Evolutionary conservation across 345 rosid species (phyloP).

Genomic region (Linum usitatissimum): DNA sequence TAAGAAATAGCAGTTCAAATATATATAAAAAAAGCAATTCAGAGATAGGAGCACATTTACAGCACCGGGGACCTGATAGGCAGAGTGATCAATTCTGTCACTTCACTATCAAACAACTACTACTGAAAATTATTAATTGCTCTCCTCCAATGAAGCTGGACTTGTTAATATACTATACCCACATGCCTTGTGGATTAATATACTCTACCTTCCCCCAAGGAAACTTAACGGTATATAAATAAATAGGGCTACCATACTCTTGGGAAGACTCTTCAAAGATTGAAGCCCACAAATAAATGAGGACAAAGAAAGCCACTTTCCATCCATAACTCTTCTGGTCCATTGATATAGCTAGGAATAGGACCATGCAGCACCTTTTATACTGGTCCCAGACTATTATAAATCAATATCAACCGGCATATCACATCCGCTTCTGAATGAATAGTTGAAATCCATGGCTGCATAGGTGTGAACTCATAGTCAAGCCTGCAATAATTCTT

Average conservation of each 20-base stretch:
- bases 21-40: no score
- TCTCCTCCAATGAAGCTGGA: not conserved
- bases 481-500: not conserved
- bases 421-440: not conserved
- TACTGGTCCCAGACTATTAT: not conserved
- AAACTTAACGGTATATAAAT: not conserved
- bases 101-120: not conserved
- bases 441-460: not conserved
- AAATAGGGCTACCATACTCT: not conserved
- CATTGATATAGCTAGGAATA: not conserved
- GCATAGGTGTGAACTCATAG: not conserved
- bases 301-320: not conserved
- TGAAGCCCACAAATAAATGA: not conserved
- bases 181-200: not conserved
- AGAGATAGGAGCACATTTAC: not conserved
- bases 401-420: no score
- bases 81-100: not conserved
- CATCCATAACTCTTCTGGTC: not conserved
- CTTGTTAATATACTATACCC: not conserved
- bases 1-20: not conserved
- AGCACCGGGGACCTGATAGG: not conserved
- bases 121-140: not conserved
- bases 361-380: not conserved
- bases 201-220: not conserved
- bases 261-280: not conserved